Percentiles rank a stretch among this genome's conserved stretches.
These are phyloP conservation scores for Stemphylium vesicarium DNA, from an alignment of 2,329 filamentous ascomycete genomes.

Conservation along the genomic window DNA sequence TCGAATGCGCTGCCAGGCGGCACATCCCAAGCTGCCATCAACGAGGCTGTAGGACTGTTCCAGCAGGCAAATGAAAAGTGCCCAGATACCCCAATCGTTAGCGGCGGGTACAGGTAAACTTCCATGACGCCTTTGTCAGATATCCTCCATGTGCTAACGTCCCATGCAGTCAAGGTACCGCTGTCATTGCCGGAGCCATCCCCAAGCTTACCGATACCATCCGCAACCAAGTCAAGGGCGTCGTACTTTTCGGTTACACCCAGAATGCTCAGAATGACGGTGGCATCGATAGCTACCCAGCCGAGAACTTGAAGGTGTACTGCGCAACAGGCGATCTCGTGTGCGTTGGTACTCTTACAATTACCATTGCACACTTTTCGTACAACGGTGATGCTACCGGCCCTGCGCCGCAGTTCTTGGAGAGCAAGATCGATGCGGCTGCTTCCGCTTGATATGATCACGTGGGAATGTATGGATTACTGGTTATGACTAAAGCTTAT, in stretches of 20 bases:
- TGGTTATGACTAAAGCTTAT: too few relatives aligned
- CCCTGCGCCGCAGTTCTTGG: conserved; percentile 37
- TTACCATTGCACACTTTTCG: conserved; percentile 42
- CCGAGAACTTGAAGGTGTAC: conserved; percentile 42
- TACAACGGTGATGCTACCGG: conserved; percentile 37
- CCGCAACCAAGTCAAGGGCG: conserved; percentile 43
- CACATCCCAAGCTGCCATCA: conserved; percentile 41
- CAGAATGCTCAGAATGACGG: conserved; percentile 48
- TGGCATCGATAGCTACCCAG: conserved; percentile 43
- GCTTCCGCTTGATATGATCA: neutral
- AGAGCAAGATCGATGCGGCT: conserved; percentile 20
- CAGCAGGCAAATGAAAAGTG: conserved; percentile 47
- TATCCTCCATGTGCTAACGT: neutral
- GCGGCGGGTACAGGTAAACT: conserved; percentile 50
- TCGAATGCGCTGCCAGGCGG: conserved; percentile 45
- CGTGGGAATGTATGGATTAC: too few relatives aligned
- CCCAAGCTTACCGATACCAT: conserved; percentile 32
- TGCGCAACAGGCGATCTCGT: conserved; percentile 46
- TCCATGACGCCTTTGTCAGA: neutral
- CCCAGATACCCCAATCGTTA: conserved; percentile 47
- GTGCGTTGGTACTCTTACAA: conserved; percentile 42
- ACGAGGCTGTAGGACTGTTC: conserved; percentile 46
- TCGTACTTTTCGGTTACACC: conserved; percentile 52
- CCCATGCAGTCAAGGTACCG: conserved; percentile 46
- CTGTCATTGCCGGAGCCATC: conserved; percentile 47